Evolutionary conservation across 2,329 filamentous ascomycete species (phyloP).

Genomic region (Coleophoma eucalyptorum): DNA sequence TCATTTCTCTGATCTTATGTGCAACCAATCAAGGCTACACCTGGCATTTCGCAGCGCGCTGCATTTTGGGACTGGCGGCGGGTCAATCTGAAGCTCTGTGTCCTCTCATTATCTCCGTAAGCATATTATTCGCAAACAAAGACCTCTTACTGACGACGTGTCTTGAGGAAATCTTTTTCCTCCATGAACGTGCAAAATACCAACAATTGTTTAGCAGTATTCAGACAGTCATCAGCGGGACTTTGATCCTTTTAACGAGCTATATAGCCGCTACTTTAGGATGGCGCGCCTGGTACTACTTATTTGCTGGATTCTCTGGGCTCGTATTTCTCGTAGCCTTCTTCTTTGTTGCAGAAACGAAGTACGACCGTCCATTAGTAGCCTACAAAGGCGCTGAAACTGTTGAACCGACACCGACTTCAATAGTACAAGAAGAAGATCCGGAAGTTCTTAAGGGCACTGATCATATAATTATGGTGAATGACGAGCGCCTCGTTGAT

Average conservation of each 20-base stretch:
- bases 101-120: conserved; percentile 5
- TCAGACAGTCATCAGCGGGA: background rate
- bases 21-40: conserved; percentile 17
- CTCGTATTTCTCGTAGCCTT: conserved; percentile 31
- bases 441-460: no score
- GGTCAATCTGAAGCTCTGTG: conserved; percentile 16
- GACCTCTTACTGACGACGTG: background rate
- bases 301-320: background rate
- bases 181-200: conserved; percentile 1
- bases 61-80: conserved; percentile 26
- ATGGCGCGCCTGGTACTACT: background rate
- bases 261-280: background rate
- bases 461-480: background rate
- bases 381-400: background rate
- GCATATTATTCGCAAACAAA: background rate
- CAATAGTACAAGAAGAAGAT: no score
- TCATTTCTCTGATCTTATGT: conserved; percentile 21
- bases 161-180: background rate
- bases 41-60: conserved; percentile 24
- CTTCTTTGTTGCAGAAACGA: conserved; percentile 37
- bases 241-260: background rate
- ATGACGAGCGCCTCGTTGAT: background rate
- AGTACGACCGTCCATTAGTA: conserved; percentile 16
- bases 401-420: no score
- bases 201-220: background rate